A percentile compares a stretch with the other conserved stretches of the same genome.
Evolutionary conservation across 2,329 filamentous ascomycete genomes (phyloP).

Genomic region (Colletotrichum sp.): DNA sequence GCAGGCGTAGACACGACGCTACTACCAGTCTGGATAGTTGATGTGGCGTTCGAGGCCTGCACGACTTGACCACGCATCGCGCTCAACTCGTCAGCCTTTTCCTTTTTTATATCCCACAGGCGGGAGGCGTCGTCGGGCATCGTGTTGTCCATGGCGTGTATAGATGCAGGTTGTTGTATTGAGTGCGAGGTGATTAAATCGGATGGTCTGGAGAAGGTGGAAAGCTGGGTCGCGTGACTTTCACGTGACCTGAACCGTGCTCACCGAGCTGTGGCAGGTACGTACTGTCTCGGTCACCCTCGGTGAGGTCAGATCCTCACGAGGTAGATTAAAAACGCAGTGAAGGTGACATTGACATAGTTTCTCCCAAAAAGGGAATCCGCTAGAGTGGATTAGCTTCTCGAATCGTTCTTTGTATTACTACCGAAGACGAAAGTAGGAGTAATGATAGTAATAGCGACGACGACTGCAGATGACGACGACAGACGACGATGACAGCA

Average conservation of each 20-base stretch:
- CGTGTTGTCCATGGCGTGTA: neutral
- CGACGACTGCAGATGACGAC: too few species aligned
- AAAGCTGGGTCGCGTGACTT: neutral
- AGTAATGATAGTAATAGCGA: too few species aligned
- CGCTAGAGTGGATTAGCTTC: too few species aligned
- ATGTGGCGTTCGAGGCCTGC: neutral
- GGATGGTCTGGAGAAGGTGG: neutral
- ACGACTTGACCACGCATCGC: neutral
- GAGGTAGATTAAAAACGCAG: too few species aligned
- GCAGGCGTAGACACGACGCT: neutral
- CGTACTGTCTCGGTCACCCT: neutral
- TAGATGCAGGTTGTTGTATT: accelerated
- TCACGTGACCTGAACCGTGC: neutral
- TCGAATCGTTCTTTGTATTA: too few species aligned
- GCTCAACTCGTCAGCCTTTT: neutral
- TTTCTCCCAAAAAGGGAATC: too few species aligned
- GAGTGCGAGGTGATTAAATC: neutral
- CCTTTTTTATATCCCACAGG: neutral
- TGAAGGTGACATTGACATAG: too few species aligned
- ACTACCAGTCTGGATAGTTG: neutral
- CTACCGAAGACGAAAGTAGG: too few species aligned
- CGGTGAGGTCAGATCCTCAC: neutral
- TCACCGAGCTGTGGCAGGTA: neutral
- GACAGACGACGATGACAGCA: too few species aligned
- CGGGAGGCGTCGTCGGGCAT: neutral